phyloP scores from a whole-genome alignment of 192 early-diverging fungal species.

The Jimgerdemannia lactiflua region DNA sequence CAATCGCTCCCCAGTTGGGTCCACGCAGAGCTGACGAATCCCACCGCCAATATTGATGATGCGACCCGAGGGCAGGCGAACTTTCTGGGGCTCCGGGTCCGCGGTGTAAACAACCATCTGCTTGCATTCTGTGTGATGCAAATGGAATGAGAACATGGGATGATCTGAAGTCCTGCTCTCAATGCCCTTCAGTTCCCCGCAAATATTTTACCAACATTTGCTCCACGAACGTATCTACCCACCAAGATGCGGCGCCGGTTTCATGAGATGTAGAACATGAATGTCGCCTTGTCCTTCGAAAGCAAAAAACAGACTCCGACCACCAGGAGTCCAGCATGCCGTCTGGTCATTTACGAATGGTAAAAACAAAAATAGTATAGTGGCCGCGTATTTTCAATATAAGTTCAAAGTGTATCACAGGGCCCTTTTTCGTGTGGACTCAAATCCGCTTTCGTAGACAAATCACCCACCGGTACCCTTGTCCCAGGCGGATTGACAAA shows the following conservation, averaged over 20 bases:
- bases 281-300: constrained; percentile 40
- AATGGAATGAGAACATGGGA: too few relatives aligned
- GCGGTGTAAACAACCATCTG: neutral
- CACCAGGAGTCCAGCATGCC: constrained; percentile 62
- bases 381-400: too few relatives aligned
- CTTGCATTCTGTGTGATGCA: neutral
- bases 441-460: neutral
- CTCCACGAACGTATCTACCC: neutral
- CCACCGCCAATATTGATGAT: constrained; percentile 33
- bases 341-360: constrained; percentile 16
- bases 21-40: constrained; percentile 46
- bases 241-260: constrained; percentile 1
- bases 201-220: neutral
- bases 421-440: neutral
- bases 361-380: neutral
- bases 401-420: too few relatives aligned
- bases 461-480: constrained; percentile 28
- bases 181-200: neutral
- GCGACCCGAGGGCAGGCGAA: neutral
- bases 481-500: constrained; percentile 24
- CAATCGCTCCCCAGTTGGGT: constrained; percentile 50
- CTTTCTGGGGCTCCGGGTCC: neutral
- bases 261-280: constrained; percentile 32
- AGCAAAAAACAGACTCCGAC: constrained; percentile 49
- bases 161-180: neutral